Base-by-base conservation (phyloP, 805 yeast genomes). In the Huiozyma naganishii region DNA sequence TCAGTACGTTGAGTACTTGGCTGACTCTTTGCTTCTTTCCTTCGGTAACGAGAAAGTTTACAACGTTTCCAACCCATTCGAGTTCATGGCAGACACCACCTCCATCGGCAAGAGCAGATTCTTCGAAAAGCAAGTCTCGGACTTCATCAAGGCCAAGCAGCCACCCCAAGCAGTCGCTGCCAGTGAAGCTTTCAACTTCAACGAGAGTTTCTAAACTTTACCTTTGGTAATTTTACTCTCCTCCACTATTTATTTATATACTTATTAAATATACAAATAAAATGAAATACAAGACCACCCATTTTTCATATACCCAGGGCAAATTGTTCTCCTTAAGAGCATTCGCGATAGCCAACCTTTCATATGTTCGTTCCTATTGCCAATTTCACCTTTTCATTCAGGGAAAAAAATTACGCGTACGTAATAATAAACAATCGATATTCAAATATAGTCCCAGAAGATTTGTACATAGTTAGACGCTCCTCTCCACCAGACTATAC, bases 31-130 rank as follows among this genome's bases (percentile, higher is more conserved):
- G 62, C 75, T 90, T 48, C 77, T 85, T 44, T 76, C 97, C 6
- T 76, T 90, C 53, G 97, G 97, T 54, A 84, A 85, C 75, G 74
- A 82, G 68, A 87, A 88, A 72, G 72, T 75, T 49, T 90, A 79
- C 77, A 87, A 87, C 60, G 89, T 73, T 45, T 68, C 83, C 49
- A 90, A 90, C 66, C 98, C 98, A 66, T 90, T 89, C 66, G 97
- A 89, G 67, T 90, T 89, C 64, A 90, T 90, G 97, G 98, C 90
- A 73, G 87, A 87, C 73, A 86, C 87, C 58, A 87, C 97, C 10
- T 77, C 90, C 55, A 92, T 96, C 46, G 97, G 97, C 69, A 90
- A 90, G 77, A 88, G 97, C 57, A 90, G 89, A 75, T 90, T 90
- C 78, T 90, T 90, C 63, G 97, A 90, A 75, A 90, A 90, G 78